Base-by-base conservation (phyloP, 2,329 filamentous ascomycete genomes). In the Botrytis cinerea region DNA sequence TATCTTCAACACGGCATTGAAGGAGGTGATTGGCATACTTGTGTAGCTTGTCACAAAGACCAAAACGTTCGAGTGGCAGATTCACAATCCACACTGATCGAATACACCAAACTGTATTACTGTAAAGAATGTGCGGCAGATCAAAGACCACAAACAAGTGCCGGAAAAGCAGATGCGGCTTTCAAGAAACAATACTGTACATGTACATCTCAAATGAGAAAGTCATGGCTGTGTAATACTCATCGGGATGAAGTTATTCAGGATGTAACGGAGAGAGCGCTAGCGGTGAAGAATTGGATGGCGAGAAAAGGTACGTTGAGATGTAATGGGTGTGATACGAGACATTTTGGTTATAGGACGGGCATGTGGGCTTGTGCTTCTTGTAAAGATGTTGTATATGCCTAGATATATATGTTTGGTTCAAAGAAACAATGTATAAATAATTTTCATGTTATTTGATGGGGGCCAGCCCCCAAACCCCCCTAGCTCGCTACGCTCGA, bases 381-480 rank as follows among this genome's bases (percentile, higher is more conserved):
- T 28, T 72, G 71, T 60, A 57, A 48, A n/a, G 69, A 71, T 14
- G 28, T 64, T 51, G 54, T 62, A 18, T 62, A 54, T 67, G 48
- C 9, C 22, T 51, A 64, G 40, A 22, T 46, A 46, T 66, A 28
- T 22, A 51, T 51, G 3, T 40, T 8, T 63, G 35, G n/a, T 35
- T 48, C 16, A 3, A 10, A 43, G n/a, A 14, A 28, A 18, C 3
- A 28, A 32, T 28, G 9, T 9, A 54, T 28, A 32, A 4, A 4
- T 28, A 10, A 3, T 57, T 57, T 54, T 28, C 51, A 54, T 54
- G 22, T n/a, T 25, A n/a, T 61, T 40, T 16, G 5, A 61, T 61
- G 35, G 10, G 22, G 57, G 20, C 57, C 20, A 60, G 32, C 32
- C 32, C 28, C 32, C 57, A 60, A 38, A 60, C 57, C 32, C 57